Base-by-base conservation (phyloP, 2,329 filamentous ascomycete species). In the Tolypocladium nubicola region DNA sequence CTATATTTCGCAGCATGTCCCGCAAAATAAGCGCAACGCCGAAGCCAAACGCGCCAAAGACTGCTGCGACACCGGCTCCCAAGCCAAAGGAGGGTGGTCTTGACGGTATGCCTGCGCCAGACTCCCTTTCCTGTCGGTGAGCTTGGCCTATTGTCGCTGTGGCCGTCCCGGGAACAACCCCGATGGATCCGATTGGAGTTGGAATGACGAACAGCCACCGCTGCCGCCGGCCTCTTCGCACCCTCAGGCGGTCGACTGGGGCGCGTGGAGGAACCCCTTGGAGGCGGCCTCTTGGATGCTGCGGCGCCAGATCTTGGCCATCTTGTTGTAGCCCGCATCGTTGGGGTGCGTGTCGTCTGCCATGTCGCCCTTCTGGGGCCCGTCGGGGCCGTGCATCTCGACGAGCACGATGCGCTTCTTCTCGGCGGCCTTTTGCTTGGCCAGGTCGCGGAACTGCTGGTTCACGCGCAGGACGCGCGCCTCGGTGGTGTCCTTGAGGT, bases 311-410 rank as follows among this genome's bases (percentile, higher is more conserved):
- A 73, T 59, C 23, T 64, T 63, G 38, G 73, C 74, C 73, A 77
- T 76, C 65, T 75, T 74, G 49, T 63, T 58, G 58, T 76, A 76
- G 4, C 74, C 75, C 0, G 16, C 62, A 38, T 74, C 70, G 23
- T 66, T 64, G 1, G 74, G 75, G 56, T 76, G 75, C 1, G 69
- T 75, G 11, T 62, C 66, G 57, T 77, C 75, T 0, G 63, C 65
- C 52, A 76, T 61, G 49, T 76, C 73, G 7, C 52, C 62, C 23
- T 55, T 26, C 16, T 63, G 59, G 7, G 68, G 70, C 2, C 69
- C 73, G 8, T 64, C 62, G 13, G 59, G 56, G 4, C 63, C 60
- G 52, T 71, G 69, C 73, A 76, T 76, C 14, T 77, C 74, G 5
- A 67, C 74, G 30, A 75, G 61, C 21, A 74, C 64, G n/a, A 76